phyloP scores from a whole-genome alignment of 202 grass and related monocot genomes.

The Digitaria exilis region DNA sequence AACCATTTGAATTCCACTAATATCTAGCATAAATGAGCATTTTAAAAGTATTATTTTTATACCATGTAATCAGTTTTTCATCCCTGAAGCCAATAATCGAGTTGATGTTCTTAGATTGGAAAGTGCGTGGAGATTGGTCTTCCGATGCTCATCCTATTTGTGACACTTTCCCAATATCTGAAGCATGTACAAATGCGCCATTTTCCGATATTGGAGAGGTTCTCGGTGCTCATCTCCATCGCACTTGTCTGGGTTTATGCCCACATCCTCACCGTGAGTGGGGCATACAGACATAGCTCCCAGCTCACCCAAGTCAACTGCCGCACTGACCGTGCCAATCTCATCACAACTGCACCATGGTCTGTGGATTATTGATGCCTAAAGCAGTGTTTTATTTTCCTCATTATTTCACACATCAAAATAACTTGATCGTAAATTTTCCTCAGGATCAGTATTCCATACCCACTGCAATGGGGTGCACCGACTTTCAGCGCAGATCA shows the following conservation, averaged over 20 bases:
- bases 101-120: conserved; percentile 55
- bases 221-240: conserved; percentile 73
- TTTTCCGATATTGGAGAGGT: conserved; percentile 78
- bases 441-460: conserved; percentile 68
- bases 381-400: not conserved
- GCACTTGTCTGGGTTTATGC: conserved; percentile 70
- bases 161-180: conserved; percentile 79
- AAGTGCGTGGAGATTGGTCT: conserved; percentile 81
- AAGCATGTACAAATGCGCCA: conserved; percentile 61
- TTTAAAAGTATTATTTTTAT: not conserved
- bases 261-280: conserved; percentile 68
- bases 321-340: conserved; percentile 68
- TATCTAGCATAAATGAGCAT: not conserved
- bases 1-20: not conserved
- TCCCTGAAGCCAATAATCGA: conserved; percentile 7
- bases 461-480: conserved; percentile 83
- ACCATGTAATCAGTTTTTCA: not conserved
- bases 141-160: conserved; percentile 70
- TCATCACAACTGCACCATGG: conserved; percentile 70
- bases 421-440: not conserved
- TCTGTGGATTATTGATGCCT: conserved; percentile 23
- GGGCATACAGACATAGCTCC: conserved; percentile 67
- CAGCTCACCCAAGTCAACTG: conserved; percentile 66
- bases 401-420: conserved; percentile 2
- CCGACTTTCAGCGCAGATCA: conserved; percentile 82